phyloP scores from a whole-genome alignment of 805 yeast species.

The Pichia paraexigua region DNA sequence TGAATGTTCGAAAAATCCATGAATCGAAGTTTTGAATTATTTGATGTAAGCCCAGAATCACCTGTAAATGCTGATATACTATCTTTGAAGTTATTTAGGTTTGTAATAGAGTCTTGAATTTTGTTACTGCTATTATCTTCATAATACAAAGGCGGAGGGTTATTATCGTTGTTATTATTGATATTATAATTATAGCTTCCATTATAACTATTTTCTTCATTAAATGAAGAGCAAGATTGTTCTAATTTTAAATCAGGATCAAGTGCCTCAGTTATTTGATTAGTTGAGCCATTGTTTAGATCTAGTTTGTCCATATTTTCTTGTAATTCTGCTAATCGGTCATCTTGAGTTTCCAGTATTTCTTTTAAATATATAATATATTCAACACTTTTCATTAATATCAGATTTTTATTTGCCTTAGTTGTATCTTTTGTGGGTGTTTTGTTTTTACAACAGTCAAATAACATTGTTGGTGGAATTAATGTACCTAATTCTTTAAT shows the following conservation, averaged over 20 bases:
- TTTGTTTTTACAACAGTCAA: conserved; percentile 27
- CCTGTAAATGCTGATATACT: conserved; percentile 6
- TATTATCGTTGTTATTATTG: not conserved
- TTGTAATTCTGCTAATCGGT: conserved; percentile 35
- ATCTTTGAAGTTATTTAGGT: not conserved
- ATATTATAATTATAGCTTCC: not conserved
- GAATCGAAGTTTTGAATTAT: conserved; percentile 4
- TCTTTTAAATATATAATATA: conserved; percentile 61
- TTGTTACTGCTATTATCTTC: not conserved
- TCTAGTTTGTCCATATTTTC: conserved; percentile 27
- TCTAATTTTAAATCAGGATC: not conserved
- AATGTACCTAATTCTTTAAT: conserved; percentile 75
- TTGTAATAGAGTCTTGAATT: not conserved
- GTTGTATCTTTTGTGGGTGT: conserved; percentile 41
- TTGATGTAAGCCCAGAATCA: not conserved
- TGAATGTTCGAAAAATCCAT: conserved; percentile 6
- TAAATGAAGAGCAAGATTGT: not conserved
- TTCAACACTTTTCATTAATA: conserved; percentile 70
- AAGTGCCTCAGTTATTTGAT: too few species aligned
- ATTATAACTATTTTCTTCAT: not conserved
- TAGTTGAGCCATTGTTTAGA: not conserved
- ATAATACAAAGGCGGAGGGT: not conserved
- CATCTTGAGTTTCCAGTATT: conserved; percentile 51
- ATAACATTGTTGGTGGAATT: conserved; percentile 68
- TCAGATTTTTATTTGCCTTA: conserved; percentile 77